Base-by-base conservation (phyloP, 257 asterid species). In the Nicotiana knightiana region DNA sequence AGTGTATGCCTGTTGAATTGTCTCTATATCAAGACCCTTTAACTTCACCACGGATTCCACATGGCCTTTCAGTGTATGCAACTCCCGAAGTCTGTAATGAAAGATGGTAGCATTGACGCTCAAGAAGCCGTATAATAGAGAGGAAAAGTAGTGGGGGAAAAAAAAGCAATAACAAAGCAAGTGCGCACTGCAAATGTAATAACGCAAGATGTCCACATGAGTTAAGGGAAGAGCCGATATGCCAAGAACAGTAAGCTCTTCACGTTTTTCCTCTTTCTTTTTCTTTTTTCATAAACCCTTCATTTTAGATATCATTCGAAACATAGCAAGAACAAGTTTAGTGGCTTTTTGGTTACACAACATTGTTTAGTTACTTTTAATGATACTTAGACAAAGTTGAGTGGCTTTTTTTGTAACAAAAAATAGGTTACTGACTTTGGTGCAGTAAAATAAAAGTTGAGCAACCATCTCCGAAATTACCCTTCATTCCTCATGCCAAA, bases 11-110 rank as follows among this genome's bases (percentile, higher is more conserved):
- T 95, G 99, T 84, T 93, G 99, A 80, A 95, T 93, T 10, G 98
- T 95, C 64, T 93, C 99, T 35, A 95, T 95, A 83, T 95, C 99
- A 5, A 95, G 98, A 82, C 99, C 99, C 93, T 95, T 95, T 83
- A 93, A 88, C 88, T 96, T 89, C 87, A 95, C 99, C 82, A 95
- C 98, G 0, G 98, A 95, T 81, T 95, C 99, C 3, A 95, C 99
- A 4, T 95, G 99, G 46, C 99, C 98, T 84, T 95, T 95, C 51
- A 95, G 89, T 16, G 99, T 95, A 66, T 88, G 98, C 77, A 95
- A 90, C 86, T 95, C 99, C 51, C 99, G 85, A 58, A 90, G 84
- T 92, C 99, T 95, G 94, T 78, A 76, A 71, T 55, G 21, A 10
- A 9, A 54, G 79, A 54, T 33, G 48, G 51, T 17, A 5, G 43